Evolutionary conservation across 768 basidiomycete genomes (phyloP).

Genomic region (Podaxis sp.): DNA sequence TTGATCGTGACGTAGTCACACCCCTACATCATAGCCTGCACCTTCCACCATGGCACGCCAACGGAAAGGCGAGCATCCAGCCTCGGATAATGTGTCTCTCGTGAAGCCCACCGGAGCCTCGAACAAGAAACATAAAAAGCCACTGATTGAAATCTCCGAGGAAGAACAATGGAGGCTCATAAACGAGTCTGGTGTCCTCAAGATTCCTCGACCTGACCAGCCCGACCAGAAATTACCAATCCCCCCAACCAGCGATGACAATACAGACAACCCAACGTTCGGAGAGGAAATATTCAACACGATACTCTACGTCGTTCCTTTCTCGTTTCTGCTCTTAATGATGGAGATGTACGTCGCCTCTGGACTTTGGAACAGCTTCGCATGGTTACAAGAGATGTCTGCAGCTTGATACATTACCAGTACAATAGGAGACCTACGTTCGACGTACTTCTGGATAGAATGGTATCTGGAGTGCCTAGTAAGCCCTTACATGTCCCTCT

Average conservation of each 20-base stretch:
- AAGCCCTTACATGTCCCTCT: constrained; percentile 27
- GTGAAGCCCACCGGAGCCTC: background rate
- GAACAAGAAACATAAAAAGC: constrained; percentile 16
- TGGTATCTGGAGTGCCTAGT: constrained; percentile 75
- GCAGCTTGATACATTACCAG: constrained; percentile 75
- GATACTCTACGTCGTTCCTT: constrained; percentile 65
- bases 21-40: background rate
- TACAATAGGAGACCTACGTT: constrained; percentile 63
- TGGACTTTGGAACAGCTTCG: constrained; percentile 2
- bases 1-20: constrained; percentile 12
- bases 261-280: constrained; percentile 40
- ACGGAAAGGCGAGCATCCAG: constrained; percentile 21
- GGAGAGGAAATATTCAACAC: constrained; percentile 73
- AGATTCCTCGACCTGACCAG: constrained; percentile 22
- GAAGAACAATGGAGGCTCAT: constrained; percentile 81
- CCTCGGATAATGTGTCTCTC: constrained; percentile 9
- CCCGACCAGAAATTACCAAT: constrained; percentile 1
- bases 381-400: constrained; percentile 4
- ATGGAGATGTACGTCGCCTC: constrained; percentile 76
- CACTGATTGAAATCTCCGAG: constrained; percentile 56
- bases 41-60: constrained; percentile 27
- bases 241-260: constrained; percentile 28
- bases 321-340: constrained; percentile 70
- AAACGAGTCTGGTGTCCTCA: constrained; percentile 60
- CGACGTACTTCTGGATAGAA: constrained; percentile 49